phyloP scores from a whole-genome alignment of 1,284 basidiomycete genomes.

The Cutaneotrichosporon sp. region DNA sequence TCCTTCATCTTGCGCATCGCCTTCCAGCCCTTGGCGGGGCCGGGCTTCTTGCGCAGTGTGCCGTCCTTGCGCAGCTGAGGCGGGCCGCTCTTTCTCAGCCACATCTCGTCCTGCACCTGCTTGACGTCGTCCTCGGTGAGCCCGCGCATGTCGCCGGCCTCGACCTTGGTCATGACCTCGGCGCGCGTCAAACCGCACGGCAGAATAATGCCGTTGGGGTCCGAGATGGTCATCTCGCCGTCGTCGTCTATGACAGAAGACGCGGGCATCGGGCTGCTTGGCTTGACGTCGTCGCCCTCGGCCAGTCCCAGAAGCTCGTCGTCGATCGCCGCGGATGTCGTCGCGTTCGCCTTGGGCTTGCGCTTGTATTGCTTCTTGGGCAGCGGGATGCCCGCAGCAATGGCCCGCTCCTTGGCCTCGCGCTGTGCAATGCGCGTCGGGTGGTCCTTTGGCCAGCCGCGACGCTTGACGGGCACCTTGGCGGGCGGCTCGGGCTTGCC shows the following conservation, averaged over 20 bases:
- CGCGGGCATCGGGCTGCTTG: slow-evolving; percentile 18
- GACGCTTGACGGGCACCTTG: slow-evolving; percentile 28
- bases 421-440: slow-evolving; percentile 34
- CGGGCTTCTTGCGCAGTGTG: slow-evolving; percentile 50
- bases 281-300: slow-evolving; percentile 33
- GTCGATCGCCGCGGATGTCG: slow-evolving; percentile 36
- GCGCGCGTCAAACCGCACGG: slow-evolving; percentile 43
- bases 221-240: slow-evolving; percentile 16
- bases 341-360: slow-evolving; percentile 25
- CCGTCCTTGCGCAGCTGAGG: slow-evolving; percentile 49
- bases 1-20: slow-evolving; percentile 27
- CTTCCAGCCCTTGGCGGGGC: slow-evolving; percentile 53
- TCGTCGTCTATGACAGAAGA: slow-evolving; percentile 25
- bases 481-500: slow-evolving; percentile 10
- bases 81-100: slow-evolving; percentile 39
- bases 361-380: slow-evolving; percentile 33
- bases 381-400: slow-evolving; percentile 26
- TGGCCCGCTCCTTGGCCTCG: slow-evolving; percentile 35
- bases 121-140: slow-evolving; percentile 49
- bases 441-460: slow-evolving; percentile 36
- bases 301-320: slow-evolving; percentile 48
- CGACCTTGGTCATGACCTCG: slow-evolving; percentile 41
- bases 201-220: slow-evolving; percentile 36
- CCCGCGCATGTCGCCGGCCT: slow-evolving; percentile 34
- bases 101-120: slow-evolving; percentile 51